Conservation (phyloP, 306 rosid genomes). For the Casuarina cunninghamiana region DNA sequence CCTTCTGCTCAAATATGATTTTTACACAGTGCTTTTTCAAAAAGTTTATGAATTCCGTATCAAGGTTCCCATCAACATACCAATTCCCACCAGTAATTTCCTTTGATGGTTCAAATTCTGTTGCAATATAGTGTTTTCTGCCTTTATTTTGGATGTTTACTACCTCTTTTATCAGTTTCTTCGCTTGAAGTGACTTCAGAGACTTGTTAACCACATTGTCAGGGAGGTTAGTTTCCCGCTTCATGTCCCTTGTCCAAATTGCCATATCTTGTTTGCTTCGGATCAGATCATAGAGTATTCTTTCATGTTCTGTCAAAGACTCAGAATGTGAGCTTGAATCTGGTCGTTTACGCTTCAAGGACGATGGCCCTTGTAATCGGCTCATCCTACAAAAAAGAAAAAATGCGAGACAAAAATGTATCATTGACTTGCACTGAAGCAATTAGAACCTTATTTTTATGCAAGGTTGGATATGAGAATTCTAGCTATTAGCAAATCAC, state of each 20-base stretch:
- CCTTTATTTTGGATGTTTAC: constrained; percentile 61
- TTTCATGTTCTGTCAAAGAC: constrained; percentile 51
- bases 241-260: constrained; percentile 63
- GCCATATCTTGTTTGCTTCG: constrained; percentile 54
- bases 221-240: constrained; percentile 47
- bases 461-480: not conserved
- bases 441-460: not conserved
- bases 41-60: constrained; percentile 40
- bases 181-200: constrained; percentile 52
- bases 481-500: not conserved
- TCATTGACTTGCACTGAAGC: not conserved
- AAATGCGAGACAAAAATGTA: not conserved
- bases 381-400: constrained; percentile 40
- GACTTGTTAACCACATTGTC: constrained; percentile 41
- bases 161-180: constrained; percentile 64
- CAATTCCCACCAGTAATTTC: constrained; percentile 74
- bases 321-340: constrained; percentile 31
- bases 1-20: constrained; percentile 44
- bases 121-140: constrained; percentile 67
- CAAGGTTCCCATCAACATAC: constrained; percentile 59
- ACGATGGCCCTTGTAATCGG: constrained; percentile 39
- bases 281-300: constrained; percentile 46
- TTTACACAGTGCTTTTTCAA: constrained; percentile 40
- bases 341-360: constrained; percentile 54
- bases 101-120: constrained; percentile 67